Base-by-base conservation (phyloP, 768 basidiomycete genomes). In the Boletus reticuloceps region DNA sequence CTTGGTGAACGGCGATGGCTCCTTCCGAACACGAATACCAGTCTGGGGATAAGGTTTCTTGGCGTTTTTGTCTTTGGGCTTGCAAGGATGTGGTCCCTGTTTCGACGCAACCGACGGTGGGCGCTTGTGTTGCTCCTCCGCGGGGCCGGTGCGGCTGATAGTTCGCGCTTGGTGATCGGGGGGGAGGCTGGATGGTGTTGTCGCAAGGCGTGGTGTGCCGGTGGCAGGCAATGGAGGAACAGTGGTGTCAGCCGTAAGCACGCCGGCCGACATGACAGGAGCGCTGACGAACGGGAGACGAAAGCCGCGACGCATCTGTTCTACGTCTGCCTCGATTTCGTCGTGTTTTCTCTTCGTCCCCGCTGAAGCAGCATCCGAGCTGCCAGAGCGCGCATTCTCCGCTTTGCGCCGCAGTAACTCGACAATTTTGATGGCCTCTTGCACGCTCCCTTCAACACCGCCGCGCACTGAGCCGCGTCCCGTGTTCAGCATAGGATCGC, bases 11-110 rank as follows among this genome's bases (percentile, higher is more conserved):
- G 66, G 63, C 14, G 69, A 56, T 31, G 55, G 51, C 8, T 72
- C 68, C 55, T 75, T 75, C 42, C 81, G 75, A 11, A 78, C 68
- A 16, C 82, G 81, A 42, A 81, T 72, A 37, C 81, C 80, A 11
- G 78, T 66, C 22, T 75, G 54, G 16, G 81, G 80, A 44, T 79
- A 77, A 13, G 60, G 58, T 59, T 76, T 80, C 71, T 79, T 79
- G 50, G 68, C 56, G 37, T 75, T 70, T 51, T 76, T 79, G 48
- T 74, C 75, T 56, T 76, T 77, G 47, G 64, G 65, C 59, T 65
- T 72, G 64, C 55, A 51, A 55, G 25, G 34, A 27, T 68, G 54
- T 14, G 66, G 47, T n/a, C 45, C 50, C 4, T 47, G 58, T 48
- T 59, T 67, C 48, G 58, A 40, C 5, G 20, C 49, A 10, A 42